Evolutionary conservation across 768 basidiomycete species (phyloP), one percentile per base, ranked within the genome.

Genomic region (Zangia roseola): DNA sequence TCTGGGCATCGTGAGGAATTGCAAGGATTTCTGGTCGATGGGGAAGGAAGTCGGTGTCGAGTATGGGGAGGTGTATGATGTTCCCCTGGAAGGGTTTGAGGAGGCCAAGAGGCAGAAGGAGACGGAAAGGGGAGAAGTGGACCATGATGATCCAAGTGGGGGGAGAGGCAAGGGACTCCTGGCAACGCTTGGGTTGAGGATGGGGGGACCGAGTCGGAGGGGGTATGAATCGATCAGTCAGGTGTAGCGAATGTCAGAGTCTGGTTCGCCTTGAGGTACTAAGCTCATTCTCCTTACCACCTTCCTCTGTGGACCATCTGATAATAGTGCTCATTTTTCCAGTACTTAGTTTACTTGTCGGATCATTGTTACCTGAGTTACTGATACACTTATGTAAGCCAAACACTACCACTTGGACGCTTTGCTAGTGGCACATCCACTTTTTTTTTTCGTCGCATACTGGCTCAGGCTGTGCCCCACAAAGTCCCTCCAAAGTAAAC

Each of bases 1-100:
- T 69, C 59, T 89, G 19, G 94, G 94, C 2, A 39, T 87, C 14
- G 69, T 79, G 17, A 74, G 75, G 48, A 94, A 94, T 63, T 94
- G 92, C 67, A 82, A 80, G 59, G 95, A 99, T 73, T 98, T 99
- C 69, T 99, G 95, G 95, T 82, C 83, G 41, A 80, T 79, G 47
- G 91, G 94, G 20, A 75, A 76, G 51, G 89, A 91, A 68, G 71
- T 95, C 21, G 91, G 91, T 3, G 89, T 99, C 39, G 86, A 94
- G 65, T 99, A 97, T 70, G 89, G 91, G 45, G 74, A 76, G 56
- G 65, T 97, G 65, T 95, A 94, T 70, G 91, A 94, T 69, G 82
- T 98, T 21, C 94, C 94, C 5, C 54, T 74, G 3, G 93, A 94
- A 63, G 94, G 93, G 12, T 92, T 93, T 64, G 68, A 70, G 44